Base-by-base conservation (phyloP, 768 basidiomycete genomes). In the Boletus rubroflammeus region DNA sequence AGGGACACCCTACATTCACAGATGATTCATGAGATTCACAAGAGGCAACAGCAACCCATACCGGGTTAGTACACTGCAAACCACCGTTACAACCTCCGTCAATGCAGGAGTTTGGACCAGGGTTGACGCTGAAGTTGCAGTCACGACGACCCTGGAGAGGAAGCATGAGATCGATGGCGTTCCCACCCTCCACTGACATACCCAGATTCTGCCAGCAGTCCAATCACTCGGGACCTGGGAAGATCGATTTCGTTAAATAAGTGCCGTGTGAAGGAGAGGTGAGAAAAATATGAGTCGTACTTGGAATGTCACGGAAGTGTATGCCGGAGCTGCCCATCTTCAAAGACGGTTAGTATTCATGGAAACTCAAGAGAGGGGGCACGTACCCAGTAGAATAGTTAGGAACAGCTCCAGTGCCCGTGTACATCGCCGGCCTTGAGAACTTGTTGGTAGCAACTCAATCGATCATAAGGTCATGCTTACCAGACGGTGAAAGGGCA, bases 401-500 rank as follows among this genome's bases (percentile, higher is more conserved):
- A 5, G 85, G 84, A 14, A 61, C 67, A 40, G 76, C 73, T 0
- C 75, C 85, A 38, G 79, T 59, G 54, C 82, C 82, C 3, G 85
- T 87, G 68, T 82, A 86, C 62, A 84, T 77, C 35, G 75, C 79
- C 40, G 78, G 81, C 80, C 80, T 80, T 29, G 47, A n/a, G 46
- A 19, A 29, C 5, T 54, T 26, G 50, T 58, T 5, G 28, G 32
- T 23, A 32, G 14, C 7, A 50, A 50, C n/a, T 39, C 39, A 6
- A 32, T 47, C 19, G 29, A 8, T 13, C 14, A 41, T 11, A 32
- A 3, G 6, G 40, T n/a, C 36, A 47, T 25, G 48, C 74, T 50
- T 61, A 85, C 86, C 86, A 87, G 55, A 87, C 77, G 3, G 84
- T 87, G 69, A 84, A 87, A 0, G 83, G 78, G 62, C 86, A 87